Base-by-base conservation (phyloP, 805 yeast genomes). In the Lipomyces lipofer region DNA sequence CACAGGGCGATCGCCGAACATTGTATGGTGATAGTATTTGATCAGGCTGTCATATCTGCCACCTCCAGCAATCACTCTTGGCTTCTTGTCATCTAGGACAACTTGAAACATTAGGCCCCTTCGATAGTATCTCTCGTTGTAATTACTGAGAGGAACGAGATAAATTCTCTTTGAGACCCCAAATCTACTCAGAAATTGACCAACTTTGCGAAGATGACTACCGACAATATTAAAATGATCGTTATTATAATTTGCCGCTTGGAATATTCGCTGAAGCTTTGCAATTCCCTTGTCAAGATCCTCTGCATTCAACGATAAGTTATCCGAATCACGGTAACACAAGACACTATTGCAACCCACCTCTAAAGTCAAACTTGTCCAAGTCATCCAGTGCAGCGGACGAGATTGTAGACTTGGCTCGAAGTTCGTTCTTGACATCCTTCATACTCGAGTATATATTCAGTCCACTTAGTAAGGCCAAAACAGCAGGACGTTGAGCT, bases 61-160 rank as follows among this genome's bases (percentile, higher is more conserved):
- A 43, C 99, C 99, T 0, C 94, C 92, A 13, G 94, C 94, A 38
- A 94, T 73, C 29, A 85, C 75, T 10, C 63, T 46, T 59, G 38
- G 67, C 73, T 67, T 67, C 58, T 76, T 82, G 2, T 82, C 84
- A 51, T 88, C 86, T 59, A 82, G 79, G 1, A 89, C 79, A 0
- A 87, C 88, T 63, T 89, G 95, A 67, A 92, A 94, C 95, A 94
- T 89, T 1, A 91, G 72, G 0, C 95, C 95, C 15, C 83, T 82
- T 35, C 77, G 74, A 66, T 91, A 94, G 66, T 89, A 92, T 8
- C 83, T 78, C 29, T 85, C 80, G 62, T 89, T 89, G 70, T 88
- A 88, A 60, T 89, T 88, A 64, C 90, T 81, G 69, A 94, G 76
- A 0, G 99, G 99, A 2, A 88, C 81, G 27, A 94, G 73, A 27